Evolutionary conservation across 2,329 filamentous ascomycete genomes (phyloP).

Genomic region (Fusarium subtropicale): DNA sequence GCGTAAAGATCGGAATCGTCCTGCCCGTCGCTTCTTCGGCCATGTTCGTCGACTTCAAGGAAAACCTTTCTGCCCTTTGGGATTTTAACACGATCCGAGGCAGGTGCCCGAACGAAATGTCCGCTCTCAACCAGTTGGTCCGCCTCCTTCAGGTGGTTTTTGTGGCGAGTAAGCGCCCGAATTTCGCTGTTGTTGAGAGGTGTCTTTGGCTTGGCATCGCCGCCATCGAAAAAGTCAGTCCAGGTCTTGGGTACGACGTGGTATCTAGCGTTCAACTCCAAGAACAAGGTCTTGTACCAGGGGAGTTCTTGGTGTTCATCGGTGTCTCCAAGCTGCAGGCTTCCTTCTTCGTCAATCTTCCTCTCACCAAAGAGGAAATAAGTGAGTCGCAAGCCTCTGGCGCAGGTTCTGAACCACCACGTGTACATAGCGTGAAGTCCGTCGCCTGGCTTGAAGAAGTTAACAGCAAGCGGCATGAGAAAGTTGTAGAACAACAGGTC

Average conservation of each 20-base stretch:
- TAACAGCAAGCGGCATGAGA: slow-evolving; percentile 87
- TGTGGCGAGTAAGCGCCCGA: slow-evolving; percentile 53
- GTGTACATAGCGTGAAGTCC: slow-evolving; percentile 86
- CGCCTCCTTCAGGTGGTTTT: slow-evolving; percentile 59
- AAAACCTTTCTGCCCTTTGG: slow-evolving; percentile 87
- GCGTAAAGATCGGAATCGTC: slow-evolving; percentile 63
- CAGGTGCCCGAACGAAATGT: slow-evolving; percentile 89
- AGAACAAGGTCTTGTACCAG: slow-evolving; percentile 58
- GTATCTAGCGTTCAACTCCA: slow-evolving; percentile 59
- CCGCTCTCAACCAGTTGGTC: slow-evolving; percentile 75
- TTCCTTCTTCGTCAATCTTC: slow-evolving; percentile 83
- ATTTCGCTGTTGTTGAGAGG: slow-evolving; percentile 54
- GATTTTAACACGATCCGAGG: slow-evolving; percentile 94
- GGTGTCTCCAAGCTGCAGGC: slow-evolving; percentile 60
- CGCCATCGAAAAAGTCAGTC: slow-evolving; percentile 65
- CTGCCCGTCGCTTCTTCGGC: slow-evolving; percentile 72
- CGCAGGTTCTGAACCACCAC: slow-evolving; percentile 96
- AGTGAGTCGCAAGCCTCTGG: slow-evolving; percentile 81
- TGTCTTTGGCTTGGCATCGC: slow-evolving; percentile 57
- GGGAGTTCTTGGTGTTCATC: slow-evolving; percentile 51
- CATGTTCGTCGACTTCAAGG: slow-evolving; percentile 73
- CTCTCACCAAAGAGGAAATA: slow-evolving; percentile 94
- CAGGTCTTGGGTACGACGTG: slow-evolving; percentile 67
- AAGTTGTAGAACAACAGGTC: slow-evolving; percentile 98
- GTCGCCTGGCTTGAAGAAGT: slow-evolving; percentile 86